Evolutionary conservation across 352 stramenopile species (phyloP), one percentile per base, ranked within the genome.

Genomic region (Aphanomyces invadans): DNA sequence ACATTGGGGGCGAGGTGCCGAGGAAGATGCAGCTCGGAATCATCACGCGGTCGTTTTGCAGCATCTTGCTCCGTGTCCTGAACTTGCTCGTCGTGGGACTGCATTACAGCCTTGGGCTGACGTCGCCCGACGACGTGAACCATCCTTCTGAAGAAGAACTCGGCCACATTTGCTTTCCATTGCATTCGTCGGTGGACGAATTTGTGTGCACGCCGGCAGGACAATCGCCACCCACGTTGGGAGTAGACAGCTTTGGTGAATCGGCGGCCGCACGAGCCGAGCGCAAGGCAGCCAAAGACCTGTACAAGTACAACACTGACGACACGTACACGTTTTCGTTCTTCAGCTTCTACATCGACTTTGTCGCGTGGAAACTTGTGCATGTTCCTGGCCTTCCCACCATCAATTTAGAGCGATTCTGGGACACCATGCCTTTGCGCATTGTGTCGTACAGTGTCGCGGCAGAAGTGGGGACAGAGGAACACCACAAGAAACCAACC

Each of bases 241-340:
- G 80, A 0, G 71, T 66, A n/a, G 46, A 71, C 9, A 76, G 83
- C 64, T 85, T 89, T 70, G 78, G 78, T 23, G 80, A 89, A 46
- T 65, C 73, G 0, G 74, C 77, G 19, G 73, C 80, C 25, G 74
- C 74, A 19, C 71, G 76, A 31, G 46, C 69, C 1, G 68, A 73
- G 21, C 74, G 74, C 23, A 80, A 81, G 38, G 68, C 64, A 0
- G 73, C 72, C 0, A 68, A 74, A 23, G 64, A 71, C 0, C 63
- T 76, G 54, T 87, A 81, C 70, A 66, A 71, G 54, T 87, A 81
- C 75, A 83, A 84, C 63, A 85, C 80, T 9, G 70, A 46, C 25
- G 76, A 81, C 70, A 86, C 78, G 59, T 89, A 89, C 60, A 86
- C 78, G 32, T 86, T 89, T 68, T 78, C 86, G 51, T 87, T 89